Conservation (phyloP, 495 filamentous ascomycete species). For the Aspergillus ostianus region DNA sequence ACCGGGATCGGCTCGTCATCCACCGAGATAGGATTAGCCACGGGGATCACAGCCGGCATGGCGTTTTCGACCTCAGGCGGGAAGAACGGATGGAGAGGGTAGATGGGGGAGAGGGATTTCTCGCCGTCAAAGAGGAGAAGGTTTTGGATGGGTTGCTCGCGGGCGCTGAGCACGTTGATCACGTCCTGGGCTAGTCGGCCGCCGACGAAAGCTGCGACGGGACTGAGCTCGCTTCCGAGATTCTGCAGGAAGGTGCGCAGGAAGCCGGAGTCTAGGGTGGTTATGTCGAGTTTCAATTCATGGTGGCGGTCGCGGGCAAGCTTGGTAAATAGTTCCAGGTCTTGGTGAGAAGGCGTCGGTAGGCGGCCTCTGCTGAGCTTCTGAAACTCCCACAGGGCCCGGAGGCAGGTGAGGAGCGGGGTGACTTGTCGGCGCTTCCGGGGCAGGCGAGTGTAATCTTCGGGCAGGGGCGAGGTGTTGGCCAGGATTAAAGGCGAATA, state of each 20-base stretch:
- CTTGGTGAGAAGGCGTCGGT: constrained; percentile 56
- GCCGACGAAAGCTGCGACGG: constrained; percentile 85
- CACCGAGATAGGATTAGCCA: constrained; percentile 30
- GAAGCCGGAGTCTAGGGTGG: constrained; percentile 73
- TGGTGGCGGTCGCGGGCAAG: constrained; percentile 73
- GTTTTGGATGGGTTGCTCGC: constrained; percentile 95
- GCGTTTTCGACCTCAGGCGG: constrained; percentile 33
- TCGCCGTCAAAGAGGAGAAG: constrained; percentile 89
- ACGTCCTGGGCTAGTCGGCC: constrained; percentile 92
- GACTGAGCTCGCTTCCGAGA: constrained; percentile 75
- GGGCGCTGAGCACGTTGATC: constrained; percentile 87
- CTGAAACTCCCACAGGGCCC: constrained; percentile 80
- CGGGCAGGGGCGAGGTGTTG: constrained; percentile 69
- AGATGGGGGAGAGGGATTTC: constrained; percentile 70
- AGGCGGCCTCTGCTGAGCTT: constrained; percentile 47
- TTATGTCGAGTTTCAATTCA: constrained; percentile 71
- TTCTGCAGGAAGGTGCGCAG: constrained; percentile 82
- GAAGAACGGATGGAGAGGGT: constrained; percentile 74
- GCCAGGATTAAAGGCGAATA: constrained; percentile 81
- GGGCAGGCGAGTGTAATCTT: constrained; percentile 62
- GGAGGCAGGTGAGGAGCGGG: constrained; percentile 75
- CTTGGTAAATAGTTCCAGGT: constrained; percentile 70
- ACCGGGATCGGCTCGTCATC: constrained; percentile 15
- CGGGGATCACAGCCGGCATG: constrained; percentile 30
- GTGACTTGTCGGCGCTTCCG: constrained; percentile 73